Conservation (phyloP, 164 flowering plant genomes). For the Umbellularia californica region DNA sequence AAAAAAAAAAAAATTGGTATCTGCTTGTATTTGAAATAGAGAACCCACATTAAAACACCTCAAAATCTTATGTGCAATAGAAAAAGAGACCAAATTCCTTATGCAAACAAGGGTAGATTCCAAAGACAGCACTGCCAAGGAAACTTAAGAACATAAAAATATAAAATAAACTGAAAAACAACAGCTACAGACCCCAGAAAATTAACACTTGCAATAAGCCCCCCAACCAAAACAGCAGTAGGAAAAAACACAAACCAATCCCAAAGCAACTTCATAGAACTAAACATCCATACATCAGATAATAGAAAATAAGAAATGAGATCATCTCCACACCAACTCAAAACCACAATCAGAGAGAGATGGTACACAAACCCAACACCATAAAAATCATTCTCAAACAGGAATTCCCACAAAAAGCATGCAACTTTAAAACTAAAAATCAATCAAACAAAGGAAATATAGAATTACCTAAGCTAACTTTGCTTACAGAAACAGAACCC, state of each 20-base stretch:
- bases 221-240: neutral
- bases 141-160: neutral
- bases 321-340: neutral
- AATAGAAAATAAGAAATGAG: too few relatives aligned
- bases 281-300: neutral
- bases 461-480: conserved; percentile 18
- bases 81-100: too few relatives aligned
- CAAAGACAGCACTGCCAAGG: neutral
- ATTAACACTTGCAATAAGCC: neutral
- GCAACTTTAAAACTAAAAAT: neutral
- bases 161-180: neutral
- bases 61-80: too few relatives aligned
- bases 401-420: neutral
- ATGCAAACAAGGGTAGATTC: neutral
- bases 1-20: neutral
- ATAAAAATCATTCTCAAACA: neutral
- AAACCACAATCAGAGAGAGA: neutral
- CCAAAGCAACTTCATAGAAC: neutral
- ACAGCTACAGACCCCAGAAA: neutral
- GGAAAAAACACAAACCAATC: too few relatives aligned
- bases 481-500: conserved; percentile 14
- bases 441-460: neutral
- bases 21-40: neutral
- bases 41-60: neutral
- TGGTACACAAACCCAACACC: neutral